Percentiles rank a stretch among this genome's conserved stretches.
Conservation (phyloP, 2,329 filamentous ascomycete genomes). For the Cladobotryum mycophilum region DNA sequence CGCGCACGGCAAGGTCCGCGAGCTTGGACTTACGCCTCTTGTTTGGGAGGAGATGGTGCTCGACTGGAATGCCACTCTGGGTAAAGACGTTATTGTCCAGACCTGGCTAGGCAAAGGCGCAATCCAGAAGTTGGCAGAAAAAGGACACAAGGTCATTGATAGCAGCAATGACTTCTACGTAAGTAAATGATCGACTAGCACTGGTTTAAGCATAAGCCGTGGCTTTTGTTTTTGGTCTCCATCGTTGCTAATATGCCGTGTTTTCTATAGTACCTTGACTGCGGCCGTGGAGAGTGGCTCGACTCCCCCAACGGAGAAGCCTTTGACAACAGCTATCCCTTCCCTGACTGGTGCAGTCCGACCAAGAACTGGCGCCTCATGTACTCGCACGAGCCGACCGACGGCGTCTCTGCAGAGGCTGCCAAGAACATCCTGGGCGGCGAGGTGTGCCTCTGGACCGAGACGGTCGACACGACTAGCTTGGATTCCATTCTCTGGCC, state of each 20-base stretch:
- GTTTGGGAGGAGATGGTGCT: conserved; percentile 87
- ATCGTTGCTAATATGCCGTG: not conserved
- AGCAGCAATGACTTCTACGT: conserved; percentile 76
- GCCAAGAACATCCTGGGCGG: conserved; percentile 70
- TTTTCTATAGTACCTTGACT: conserved; percentile 68
- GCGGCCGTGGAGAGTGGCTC: conserved; percentile 73
- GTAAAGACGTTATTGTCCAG: conserved; percentile 67
- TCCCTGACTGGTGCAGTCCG: conserved; percentile 74
- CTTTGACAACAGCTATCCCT: conserved; percentile 53
- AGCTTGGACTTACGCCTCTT: conserved; percentile 61
- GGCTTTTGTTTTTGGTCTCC: not conserved
- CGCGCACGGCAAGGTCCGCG: conserved; percentile 59
- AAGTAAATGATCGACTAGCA: conserved; percentile 24
- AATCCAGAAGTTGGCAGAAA: conserved; percentile 51
- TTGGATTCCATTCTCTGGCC: conserved; percentile 76
- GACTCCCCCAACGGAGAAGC: conserved; percentile 56
- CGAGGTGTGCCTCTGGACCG: conserved; percentile 76
- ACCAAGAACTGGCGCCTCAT: conserved; percentile 75
- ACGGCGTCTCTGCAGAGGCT: conserved; percentile 53
- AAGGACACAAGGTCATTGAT: conserved; percentile 65
- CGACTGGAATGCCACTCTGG: conserved; percentile 70
- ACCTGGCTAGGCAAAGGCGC: conserved; percentile 64
- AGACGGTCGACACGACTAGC: conserved; percentile 66
- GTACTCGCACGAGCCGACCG: conserved; percentile 72
- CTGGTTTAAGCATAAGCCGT: not conserved